phyloP scores from a whole-genome alignment of 169 alveolate genomes.

The Eimeria necatrix region DNA sequence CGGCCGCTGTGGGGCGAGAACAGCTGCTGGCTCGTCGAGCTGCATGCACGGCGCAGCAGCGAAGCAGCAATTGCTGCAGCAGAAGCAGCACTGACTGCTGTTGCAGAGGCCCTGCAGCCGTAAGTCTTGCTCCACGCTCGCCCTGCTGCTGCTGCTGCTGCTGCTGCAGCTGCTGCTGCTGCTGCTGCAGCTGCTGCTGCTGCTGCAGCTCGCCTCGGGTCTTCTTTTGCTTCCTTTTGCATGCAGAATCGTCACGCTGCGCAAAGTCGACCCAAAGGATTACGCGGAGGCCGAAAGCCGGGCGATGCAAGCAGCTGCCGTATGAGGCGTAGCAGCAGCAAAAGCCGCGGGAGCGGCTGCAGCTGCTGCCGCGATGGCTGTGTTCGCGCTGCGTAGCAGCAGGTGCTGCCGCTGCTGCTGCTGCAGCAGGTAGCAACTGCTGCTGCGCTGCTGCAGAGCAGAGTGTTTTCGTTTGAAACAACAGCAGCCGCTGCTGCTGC shows the following conservation, averaged over 20 bases:
- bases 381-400: too few species aligned
- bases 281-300: slow-evolving; percentile 1
- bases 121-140: background rate
- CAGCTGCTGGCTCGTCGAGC: slow-evolving; percentile 34
- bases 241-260: slow-evolving; percentile 5
- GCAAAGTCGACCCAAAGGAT: slow-evolving; percentile 17
- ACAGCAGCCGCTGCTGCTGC: background rate
- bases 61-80: slow-evolving; percentile 42
- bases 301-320: slow-evolving; percentile 15
- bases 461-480: too few species aligned
- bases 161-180: background rate
- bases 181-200: background rate
- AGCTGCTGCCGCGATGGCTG: slow-evolving; percentile 22
- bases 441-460: too few species aligned
- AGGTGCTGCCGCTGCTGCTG: background rate
- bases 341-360: background rate
- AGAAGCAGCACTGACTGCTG: slow-evolving; percentile 45
- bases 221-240: background rate
- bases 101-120: slow-evolving; percentile 20
- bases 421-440: too few species aligned
- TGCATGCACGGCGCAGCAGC: slow-evolving; percentile 14
- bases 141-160: background rate
- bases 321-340: slow-evolving; percentile 38
- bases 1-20: background rate
- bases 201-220: background rate